Evolutionary conservation across 2,329 filamentous ascomycete species (phyloP).

Genomic region (Zymoseptoria tritici): DNA sequence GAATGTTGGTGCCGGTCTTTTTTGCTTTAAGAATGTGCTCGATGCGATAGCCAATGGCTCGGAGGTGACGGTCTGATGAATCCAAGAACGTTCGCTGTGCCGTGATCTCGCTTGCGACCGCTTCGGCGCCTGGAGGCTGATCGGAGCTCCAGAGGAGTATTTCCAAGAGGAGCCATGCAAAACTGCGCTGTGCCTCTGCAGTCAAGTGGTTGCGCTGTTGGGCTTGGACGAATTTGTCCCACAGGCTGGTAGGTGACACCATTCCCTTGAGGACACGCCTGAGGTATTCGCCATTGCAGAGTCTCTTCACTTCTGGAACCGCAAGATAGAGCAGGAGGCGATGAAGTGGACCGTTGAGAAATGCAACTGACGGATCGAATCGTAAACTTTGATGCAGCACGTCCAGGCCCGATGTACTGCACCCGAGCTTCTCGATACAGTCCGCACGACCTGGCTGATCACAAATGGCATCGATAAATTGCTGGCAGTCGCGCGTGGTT

Average conservation of each 20-base stretch:
- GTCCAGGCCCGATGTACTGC: constrained; percentile 28
- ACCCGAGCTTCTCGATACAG: constrained; percentile 37
- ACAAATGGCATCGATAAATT: constrained; percentile 45
- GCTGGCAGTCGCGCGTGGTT: constrained; percentile 34
- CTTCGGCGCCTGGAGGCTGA: constrained; percentile 18
- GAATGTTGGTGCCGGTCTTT: constrained; percentile 7
- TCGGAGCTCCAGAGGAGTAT: constrained; percentile 36
- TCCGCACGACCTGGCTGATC: constrained; percentile 34
- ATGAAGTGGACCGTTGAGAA: constrained; percentile 37
- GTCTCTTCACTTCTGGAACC: constrained; percentile 39
- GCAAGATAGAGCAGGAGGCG: constrained; percentile 33
- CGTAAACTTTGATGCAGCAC: constrained; percentile 38
- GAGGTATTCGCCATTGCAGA: constrained; percentile 46
- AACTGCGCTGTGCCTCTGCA: constrained; percentile 22
- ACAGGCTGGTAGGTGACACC: constrained; percentile 48
- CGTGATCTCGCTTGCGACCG: constrained; percentile 10
- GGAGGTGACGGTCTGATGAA: constrained; percentile 25
- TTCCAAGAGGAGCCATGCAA: constrained; percentile 38
- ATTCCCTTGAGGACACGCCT: constrained; percentile 41
- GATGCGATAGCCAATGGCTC: constrained; percentile 37
- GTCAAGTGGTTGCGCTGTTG: constrained; percentile 23
- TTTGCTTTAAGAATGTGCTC: constrained; percentile 31
- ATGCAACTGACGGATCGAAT: constrained; percentile 36
- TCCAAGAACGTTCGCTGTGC: constrained; percentile 18
- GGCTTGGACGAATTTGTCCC: constrained; percentile 41